Evolutionary conservation across 495 filamentous ascomycete species (phyloP).

Genomic region (Aspergillus bridgeri): DNA sequence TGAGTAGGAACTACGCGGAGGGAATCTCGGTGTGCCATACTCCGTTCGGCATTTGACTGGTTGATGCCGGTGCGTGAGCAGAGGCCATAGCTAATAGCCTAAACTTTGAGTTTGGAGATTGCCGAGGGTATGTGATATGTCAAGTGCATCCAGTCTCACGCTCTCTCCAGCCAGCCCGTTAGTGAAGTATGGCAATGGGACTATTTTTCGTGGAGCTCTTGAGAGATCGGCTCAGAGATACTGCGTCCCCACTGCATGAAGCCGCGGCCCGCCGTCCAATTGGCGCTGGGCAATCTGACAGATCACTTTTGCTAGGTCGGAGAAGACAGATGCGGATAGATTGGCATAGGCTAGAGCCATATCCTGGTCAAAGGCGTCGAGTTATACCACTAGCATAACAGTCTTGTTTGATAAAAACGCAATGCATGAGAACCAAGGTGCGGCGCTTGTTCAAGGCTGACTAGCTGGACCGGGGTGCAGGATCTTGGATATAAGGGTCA

Average conservation of each 20-base stretch:
- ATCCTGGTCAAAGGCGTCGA: not conserved
- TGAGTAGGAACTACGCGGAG: not conserved
- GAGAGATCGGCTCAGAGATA: not conserved
- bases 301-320: not conserved
- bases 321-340: not conserved
- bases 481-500: not conserved
- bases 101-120: not conserved
- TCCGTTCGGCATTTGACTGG: not conserved
- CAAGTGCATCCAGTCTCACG: not conserved
- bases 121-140: not conserved
- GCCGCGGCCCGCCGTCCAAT: not conserved
- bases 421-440: not conserved
- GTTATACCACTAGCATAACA: not conserved
- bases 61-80: not conserved
- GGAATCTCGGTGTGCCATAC: not conserved
- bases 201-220: not conserved
- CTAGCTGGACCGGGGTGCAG: not conserved
- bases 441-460: not conserved
- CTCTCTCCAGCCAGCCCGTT: not conserved
- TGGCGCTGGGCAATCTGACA: not conserved
- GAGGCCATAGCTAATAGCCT: not conserved
- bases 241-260: no score
- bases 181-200: not conserved
- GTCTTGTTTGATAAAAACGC: not conserved
- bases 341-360: not conserved